A percentile compares a stretch with the other conserved stretches of the same genome.
Conservation (phyloP, 495 filamentous ascomycete genomes). For the Wilcoxina mikolae region DNA sequence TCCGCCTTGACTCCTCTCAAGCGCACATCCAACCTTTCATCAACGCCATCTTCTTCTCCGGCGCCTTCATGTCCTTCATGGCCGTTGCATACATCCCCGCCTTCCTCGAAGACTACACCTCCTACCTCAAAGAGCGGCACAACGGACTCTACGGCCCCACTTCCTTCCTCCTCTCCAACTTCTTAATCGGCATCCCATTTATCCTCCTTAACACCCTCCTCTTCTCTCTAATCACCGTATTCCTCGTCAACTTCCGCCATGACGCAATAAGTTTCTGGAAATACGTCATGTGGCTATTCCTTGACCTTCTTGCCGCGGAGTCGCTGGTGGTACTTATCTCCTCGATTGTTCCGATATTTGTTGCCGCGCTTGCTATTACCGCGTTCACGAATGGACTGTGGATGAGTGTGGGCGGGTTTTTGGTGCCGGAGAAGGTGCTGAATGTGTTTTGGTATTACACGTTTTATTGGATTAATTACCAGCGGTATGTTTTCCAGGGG, state of each 20-base stretch:
- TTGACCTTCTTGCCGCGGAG: constrained; percentile 68
- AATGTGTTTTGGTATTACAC: constrained; percentile 77
- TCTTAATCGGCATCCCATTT: constrained; percentile 65
- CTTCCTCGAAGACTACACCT: constrained; percentile 63
- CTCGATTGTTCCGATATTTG: constrained; percentile 59
- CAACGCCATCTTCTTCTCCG: constrained; percentile 71
- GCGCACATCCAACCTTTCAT: constrained; percentile 59
- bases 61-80: constrained; percentile 86
- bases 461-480: constrained; percentile 60
- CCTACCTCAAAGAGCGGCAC: constrained; percentile 60
- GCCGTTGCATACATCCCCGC: constrained; percentile 69
- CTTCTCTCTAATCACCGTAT: constrained; percentile 63
- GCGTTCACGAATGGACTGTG: constrained; percentile 76
- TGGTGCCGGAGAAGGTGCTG: constrained; percentile 52
- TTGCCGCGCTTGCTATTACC: constrained; percentile 56
- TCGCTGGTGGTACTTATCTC: constrained; percentile 63
- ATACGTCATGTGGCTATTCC: constrained; percentile 76
- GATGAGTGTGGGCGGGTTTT: constrained; percentile 72
- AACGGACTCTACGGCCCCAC: constrained; percentile 66
- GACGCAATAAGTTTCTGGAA: constrained; percentile 52
- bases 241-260: constrained; percentile 61
- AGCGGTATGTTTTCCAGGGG: constrained; percentile 67
- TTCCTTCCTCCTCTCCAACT: constrained; percentile 60
- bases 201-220: constrained; percentile 60
- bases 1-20: constrained; percentile 50